Evolutionary conservation across 768 basidiomycete species (phyloP).

Genomic region (Termitomyces sp.): DNA sequence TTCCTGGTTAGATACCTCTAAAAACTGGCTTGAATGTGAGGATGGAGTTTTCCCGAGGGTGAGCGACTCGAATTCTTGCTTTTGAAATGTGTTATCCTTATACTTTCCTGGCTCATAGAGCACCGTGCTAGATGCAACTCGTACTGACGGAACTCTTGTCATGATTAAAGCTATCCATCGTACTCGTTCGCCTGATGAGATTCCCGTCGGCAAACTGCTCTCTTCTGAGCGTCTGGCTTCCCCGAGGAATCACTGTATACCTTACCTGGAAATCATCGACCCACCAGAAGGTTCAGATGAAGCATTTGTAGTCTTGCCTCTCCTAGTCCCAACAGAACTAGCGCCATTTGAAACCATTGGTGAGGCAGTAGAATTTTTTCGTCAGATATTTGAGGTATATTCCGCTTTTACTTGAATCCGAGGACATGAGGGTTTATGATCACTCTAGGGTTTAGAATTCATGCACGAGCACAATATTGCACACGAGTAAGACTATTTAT

Average conservation of each 20-base stretch:
- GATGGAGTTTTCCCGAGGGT: constrained; percentile 3
- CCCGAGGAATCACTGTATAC: constrained; percentile 31
- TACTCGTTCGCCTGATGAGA: background rate
- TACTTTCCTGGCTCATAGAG: background rate
- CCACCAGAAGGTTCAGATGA: constrained; percentile 15
- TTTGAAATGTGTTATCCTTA: background rate
- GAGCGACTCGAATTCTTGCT: background rate
- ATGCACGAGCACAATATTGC: constrained; percentile 31
- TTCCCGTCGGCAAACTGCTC: background rate
- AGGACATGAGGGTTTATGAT: background rate
- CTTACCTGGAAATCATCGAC: constrained; percentile 18
- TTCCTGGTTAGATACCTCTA: constrained; percentile 7
- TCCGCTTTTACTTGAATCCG: too few relatives aligned
- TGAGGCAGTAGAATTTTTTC: constrained; percentile 2
- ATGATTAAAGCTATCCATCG: constrained; percentile 1
- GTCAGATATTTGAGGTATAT: constrained; percentile 19
- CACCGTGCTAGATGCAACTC: background rate
- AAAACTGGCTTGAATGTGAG: constrained; percentile 4
- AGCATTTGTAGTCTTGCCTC: constrained; percentile 1
- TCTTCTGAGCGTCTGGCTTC: background rate
- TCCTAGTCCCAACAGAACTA: background rate
- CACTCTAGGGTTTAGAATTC: constrained; percentile 23
- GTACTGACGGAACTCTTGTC: constrained; percentile 3
- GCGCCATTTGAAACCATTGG: constrained; percentile 1
- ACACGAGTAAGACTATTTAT: constrained; percentile 24